Percentiles rank a stretch among this genome's conserved stretches.
Conservation (phyloP, 1,139 yeast genomes). For the Hemisphaericaspora lyxosophila region DNA sequence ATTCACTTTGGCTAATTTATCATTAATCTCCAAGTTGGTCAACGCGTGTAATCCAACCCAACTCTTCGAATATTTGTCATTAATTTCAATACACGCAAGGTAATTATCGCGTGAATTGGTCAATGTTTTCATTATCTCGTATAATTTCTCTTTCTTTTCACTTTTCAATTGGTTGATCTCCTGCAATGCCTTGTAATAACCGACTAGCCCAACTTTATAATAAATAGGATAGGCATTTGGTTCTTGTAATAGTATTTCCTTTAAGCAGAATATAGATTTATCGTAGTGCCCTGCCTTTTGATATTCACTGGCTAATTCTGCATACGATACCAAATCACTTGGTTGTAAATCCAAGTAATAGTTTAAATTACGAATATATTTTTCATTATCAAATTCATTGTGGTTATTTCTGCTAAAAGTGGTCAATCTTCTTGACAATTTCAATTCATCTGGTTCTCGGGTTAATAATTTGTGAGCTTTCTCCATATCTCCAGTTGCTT, state of each 20-base stretch:
- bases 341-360: slow-evolving; percentile 60
- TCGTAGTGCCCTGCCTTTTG: slow-evolving; percentile 59
- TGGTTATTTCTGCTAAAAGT: slow-evolving; percentile 28
- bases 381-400: slow-evolving; percentile 18
- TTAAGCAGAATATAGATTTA: slow-evolving; percentile 63
- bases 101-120: slow-evolving; percentile 52
- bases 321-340: slow-evolving; percentile 73
- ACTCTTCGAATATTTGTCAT: slow-evolving; percentile 64
- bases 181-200: slow-evolving; percentile 26
- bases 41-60: slow-evolving; percentile 72
- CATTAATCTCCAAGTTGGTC: slow-evolving; percentile 21
- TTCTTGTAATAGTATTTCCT: slow-evolving; percentile 64
- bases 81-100: slow-evolving; percentile 71
- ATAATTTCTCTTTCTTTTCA: slow-evolving; percentile 25
- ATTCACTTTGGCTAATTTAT: slow-evolving; percentile 20
- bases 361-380: slow-evolving; percentile 51
- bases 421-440: slow-evolving; percentile 35
- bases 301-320: slow-evolving; percentile 69
- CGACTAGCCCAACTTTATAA: slow-evolving; percentile 53
- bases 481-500: slow-evolving; percentile 48
- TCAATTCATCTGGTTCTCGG: slow-evolving; percentile 34
- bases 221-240: slow-evolving; percentile 77
- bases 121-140: slow-evolving; percentile 26
- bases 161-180: slow-evolving; percentile 13
- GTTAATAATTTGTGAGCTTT: slow-evolving; percentile 40